Evolutionary conservation across 2,329 filamentous ascomycete species (phyloP).

Genomic region (Penicillium sp.): DNA sequence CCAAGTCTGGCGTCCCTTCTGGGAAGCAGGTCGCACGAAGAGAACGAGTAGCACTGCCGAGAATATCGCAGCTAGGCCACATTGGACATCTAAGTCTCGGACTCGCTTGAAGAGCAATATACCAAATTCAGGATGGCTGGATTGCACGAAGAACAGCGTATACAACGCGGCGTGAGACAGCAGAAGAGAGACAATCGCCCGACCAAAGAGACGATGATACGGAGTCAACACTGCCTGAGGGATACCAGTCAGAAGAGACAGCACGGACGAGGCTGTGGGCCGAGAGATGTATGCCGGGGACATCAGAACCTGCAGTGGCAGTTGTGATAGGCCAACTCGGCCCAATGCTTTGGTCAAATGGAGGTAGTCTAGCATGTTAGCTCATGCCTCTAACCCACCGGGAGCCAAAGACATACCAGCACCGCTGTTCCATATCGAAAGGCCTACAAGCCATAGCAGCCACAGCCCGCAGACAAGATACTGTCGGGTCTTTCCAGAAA

Average conservation of each 20-base stretch:
- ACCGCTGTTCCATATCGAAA: constrained; percentile 52
- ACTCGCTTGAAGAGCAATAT: constrained; percentile 53
- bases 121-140: constrained; percentile 37
- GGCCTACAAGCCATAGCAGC: constrained; percentile 52
- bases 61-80: constrained; percentile 51
- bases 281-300: constrained; percentile 44
- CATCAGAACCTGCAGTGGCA: constrained; percentile 60
- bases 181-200: constrained; percentile 54
- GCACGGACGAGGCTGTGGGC: constrained; percentile 46
- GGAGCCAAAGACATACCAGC: constrained; percentile 46
- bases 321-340: constrained; percentile 58
- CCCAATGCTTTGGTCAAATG: constrained; percentile 63
- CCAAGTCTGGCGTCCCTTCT: constrained; percentile 14
- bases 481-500: constrained; percentile 46
- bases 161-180: constrained; percentile 55
- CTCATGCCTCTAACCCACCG: background rate
- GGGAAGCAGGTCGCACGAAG: constrained; percentile 42
- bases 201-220: constrained; percentile 58
- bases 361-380: constrained; percentile 54
- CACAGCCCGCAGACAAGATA: constrained; percentile 50
- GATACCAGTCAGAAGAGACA: constrained; percentile 53
- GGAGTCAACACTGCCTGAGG: constrained; percentile 57
- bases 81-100: constrained; percentile 56
- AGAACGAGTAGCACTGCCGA: constrained; percentile 49
- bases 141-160: constrained; percentile 55